Conservation (phyloP, 805 yeast genomes). For the Brettanomyces sp. region DNA sequence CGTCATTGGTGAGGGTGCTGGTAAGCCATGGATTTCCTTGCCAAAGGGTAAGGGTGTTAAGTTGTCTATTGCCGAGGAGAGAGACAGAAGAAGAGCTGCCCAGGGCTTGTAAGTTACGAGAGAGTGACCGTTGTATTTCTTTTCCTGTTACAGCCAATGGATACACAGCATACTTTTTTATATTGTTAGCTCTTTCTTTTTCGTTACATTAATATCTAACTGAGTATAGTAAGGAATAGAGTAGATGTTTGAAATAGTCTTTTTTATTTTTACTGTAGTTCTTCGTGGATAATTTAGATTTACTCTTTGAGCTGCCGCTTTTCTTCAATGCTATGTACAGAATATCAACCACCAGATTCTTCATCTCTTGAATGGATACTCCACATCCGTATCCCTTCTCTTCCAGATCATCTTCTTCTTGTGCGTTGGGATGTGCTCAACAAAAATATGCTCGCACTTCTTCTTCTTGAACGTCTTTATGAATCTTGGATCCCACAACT, state of each 20-base stretch:
- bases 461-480: constrained; percentile 58
- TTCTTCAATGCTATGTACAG: neutral
- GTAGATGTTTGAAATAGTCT: neutral
- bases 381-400: constrained; percentile 71
- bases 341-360: neutral
- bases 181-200: neutral
- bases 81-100: constrained; percentile 95
- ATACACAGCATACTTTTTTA: neutral
- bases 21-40: constrained; percentile 87
- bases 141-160: neutral
- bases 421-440: constrained; percentile 73
- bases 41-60: constrained; percentile 99
- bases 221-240: neutral
- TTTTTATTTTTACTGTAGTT: neutral
- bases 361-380: constrained; percentile 67
- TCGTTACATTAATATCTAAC: constrained; percentile 1
- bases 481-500: constrained; percentile 93
- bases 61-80: constrained; percentile 92
- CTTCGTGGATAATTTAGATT: neutral
- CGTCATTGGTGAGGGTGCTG: constrained; percentile 83
- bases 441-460: constrained; percentile 74
- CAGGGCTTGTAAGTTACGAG: constrained; percentile 36
- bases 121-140: neutral
- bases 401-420: constrained; percentile 90
- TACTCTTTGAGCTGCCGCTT: too few relatives aligned